Base-by-base conservation (phyloP, 1,284 basidiomycete genomes). In the Leccinum holopus region DNA sequence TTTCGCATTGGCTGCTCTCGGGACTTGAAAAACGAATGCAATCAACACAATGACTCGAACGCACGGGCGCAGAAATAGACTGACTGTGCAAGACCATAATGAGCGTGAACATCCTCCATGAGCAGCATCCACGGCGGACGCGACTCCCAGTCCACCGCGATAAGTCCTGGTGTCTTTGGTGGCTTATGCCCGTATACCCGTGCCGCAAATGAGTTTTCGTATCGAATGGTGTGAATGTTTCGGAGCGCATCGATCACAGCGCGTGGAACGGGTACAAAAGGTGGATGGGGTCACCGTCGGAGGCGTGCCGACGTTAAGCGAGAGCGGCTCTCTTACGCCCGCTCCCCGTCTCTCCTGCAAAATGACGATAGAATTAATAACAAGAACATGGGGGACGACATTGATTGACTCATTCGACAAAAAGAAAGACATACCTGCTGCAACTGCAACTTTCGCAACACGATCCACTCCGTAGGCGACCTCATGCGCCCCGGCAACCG, bases 81-180 rank as follows among this genome's bases (percentile, higher is more conserved):
- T 58, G 68, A 91, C 90, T 87, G 84, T 52, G 81, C 76, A 18
- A 89, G 70, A 1, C 72, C 68, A 68, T 86, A 81, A 75, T 92
- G 90, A 4, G 82, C 83, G 57, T 82, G 79, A 54, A 92, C 80
- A 66, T 92, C 89, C 33, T 75, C 72, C 87, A 91, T 88, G 47
- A 92, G 80, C 39, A 81, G 76, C 81, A 87, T 87, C 91, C 91
- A 92, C 0, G 87, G 84, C 3, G 87, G 76, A 47, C 75, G 75
- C 2, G 83, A 84, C 69, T 88, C 85, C 89, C 89, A 92, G 72
- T 92, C 90, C 16, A 87, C 78, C 14, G 84, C 79, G 53, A 91
- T 64, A 59, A 78, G 61, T 41, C 77, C 75, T 32, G 74, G 68
- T 49, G 72, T 65, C 55, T 62, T 65, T 35, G 59, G 62, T 57